These are phyloP conservation scores for Penicillium paradoxum DNA, from an alignment of 495 filamentous ascomycete species.

Conservation along the genomic window DNA sequence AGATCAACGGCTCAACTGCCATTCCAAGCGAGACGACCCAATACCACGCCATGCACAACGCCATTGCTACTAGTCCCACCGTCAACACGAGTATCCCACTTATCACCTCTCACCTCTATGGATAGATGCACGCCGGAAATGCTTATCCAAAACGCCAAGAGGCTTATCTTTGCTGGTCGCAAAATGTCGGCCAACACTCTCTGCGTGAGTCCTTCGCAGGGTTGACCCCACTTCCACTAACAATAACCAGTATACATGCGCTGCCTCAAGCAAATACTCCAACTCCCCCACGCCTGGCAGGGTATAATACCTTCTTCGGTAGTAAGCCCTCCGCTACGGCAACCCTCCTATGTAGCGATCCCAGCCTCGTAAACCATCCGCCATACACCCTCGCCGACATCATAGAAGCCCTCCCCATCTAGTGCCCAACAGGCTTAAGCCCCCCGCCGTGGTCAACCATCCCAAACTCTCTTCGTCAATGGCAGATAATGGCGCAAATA, in stretches of 20 bases:
- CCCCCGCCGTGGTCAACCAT: slow-evolving; percentile 18
- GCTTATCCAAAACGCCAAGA: slow-evolving; percentile 1
- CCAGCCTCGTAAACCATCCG: slow-evolving; percentile 36
- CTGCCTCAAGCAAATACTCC: slow-evolving; percentile 43
- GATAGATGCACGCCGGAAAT: neutral
- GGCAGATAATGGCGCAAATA: slow-evolving; percentile 2
- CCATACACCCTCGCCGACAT: slow-evolving; percentile 45
- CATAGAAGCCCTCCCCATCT: slow-evolving; percentile 45
- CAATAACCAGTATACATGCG: slow-evolving; percentile 30
- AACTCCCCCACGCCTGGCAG: slow-evolving; percentile 30
- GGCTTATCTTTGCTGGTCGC: slow-evolving; percentile 29
- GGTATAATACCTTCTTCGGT: slow-evolving; percentile 41
- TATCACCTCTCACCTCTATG: neutral
- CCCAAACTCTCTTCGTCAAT: neutral
- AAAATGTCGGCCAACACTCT: slow-evolving; percentile 34
- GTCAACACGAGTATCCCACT: neutral
- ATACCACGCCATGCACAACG: slow-evolving; percentile 1
- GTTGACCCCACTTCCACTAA: slow-evolving; percentile 24
- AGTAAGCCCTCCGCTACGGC: slow-evolving; percentile 18
- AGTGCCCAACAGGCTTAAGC: slow-evolving; percentile 22
- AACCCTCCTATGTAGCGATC: slow-evolving; percentile 22
- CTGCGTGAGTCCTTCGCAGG: neutral
- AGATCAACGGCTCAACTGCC: neutral
- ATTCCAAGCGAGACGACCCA: neutral
- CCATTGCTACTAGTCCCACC: neutral